Base-by-base conservation (phyloP, 2,329 filamentous ascomycete species). In the Pyrenochaeta sp. region DNA sequence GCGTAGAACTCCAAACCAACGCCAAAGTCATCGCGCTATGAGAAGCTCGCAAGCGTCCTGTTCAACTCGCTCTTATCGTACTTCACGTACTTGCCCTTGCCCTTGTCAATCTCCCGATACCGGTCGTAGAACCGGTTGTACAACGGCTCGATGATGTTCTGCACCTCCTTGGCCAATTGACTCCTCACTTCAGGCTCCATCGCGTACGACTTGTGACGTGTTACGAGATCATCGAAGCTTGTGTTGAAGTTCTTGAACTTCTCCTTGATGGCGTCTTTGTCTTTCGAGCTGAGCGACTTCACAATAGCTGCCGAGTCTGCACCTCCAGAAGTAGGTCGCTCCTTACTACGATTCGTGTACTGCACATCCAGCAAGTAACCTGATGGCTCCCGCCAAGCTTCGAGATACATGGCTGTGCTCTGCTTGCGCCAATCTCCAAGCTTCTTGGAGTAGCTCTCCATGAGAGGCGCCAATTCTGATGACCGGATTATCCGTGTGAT, bases 91-190 rank as follows among this genome's bases (percentile, higher is more conserved):
- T 99, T 99, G 67, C 94, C 94, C 80, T 93, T 96, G 58, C 95
- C 95, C 82, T 97, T 97, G 80, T 98, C 94, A 64, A 98, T 89
- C 79, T 98, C 95, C 76, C 97, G 93, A 76, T 99, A 99, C 28
- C 94, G 87, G 79, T 98, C 95, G 88, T 92, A 98, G 80, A 99
- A 99, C 45, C 95, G 86, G 61, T 90, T 91, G 80, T 99, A 99
- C 13, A 99, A 84, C 53, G 94, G 93, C 80, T 98, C 94, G 54
- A 99, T 89, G 80, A 97, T 92, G 69, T 90, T 89, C 76, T 95
- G 92, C 63, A 98, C 90, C 72, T 97, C 93, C 68, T 90, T 88
- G 15, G 88, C 89, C 70, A 98, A 86, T 78, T 90, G 87, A 61
- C 87, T 85, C 43, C 92, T 87, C 32, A 98, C 94, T 75, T 98